phyloP scores from a whole-genome alignment of 2,329 filamentous ascomycete genomes.

The Botryotinia globosa region DNA sequence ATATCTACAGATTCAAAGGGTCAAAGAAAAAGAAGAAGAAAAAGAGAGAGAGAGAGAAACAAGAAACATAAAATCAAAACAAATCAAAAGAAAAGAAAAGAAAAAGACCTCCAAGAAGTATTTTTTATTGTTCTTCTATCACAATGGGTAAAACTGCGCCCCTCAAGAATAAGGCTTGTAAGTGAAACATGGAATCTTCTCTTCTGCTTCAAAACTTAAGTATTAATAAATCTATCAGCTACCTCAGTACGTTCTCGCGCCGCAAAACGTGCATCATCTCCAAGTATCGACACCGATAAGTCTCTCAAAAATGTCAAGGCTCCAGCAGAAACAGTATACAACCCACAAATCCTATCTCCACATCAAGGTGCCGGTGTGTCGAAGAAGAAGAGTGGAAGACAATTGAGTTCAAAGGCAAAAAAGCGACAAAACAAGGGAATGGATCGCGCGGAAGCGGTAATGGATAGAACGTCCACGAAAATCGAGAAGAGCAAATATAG shows the following conservation, averaged over 20 bases:
- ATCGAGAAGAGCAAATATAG: constrained; percentile 53
- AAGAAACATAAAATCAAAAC: background rate
- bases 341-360: constrained; percentile 65
- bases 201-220: background rate
- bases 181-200: constrained; percentile 7
- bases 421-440: constrained; percentile 55
- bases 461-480: constrained; percentile 57
- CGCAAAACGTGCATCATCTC: constrained; percentile 68
- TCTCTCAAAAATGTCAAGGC: constrained; percentile 60
- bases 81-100: background rate
- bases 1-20: constrained; percentile 3
- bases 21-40: background rate
- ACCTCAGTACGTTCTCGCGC: constrained; percentile 70
- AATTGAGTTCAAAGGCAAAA: constrained; percentile 54
- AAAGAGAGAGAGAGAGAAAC: background rate
- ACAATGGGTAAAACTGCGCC: constrained; percentile 40
- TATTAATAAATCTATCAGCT: constrained; percentile 29
- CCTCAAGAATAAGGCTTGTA: constrained; percentile 36
- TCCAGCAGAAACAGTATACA: constrained; percentile 47
- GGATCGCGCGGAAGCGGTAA: constrained; percentile 58
- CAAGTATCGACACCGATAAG: constrained; percentile 69
- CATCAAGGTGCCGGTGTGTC: constrained; percentile 64
- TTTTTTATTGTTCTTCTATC: background rate
- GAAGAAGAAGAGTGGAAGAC: constrained; percentile 62
- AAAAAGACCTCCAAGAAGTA: background rate